Conservation (phyloP, 768 basidiomycete genomes). For the Lactarius sanguifluus region DNA sequence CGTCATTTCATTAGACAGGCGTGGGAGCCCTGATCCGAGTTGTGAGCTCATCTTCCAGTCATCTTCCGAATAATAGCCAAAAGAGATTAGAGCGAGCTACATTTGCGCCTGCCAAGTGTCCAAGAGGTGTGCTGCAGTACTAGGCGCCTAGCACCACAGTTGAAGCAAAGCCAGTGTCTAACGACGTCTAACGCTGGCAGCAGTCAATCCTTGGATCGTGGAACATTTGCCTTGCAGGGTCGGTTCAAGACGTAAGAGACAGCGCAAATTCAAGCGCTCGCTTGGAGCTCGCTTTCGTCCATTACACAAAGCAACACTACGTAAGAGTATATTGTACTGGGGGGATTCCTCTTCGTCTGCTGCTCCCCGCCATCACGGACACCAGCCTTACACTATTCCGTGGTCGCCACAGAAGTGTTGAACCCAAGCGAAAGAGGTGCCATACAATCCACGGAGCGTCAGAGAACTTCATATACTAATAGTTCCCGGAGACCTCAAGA, state of each 20-base stretch:
- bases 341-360: neutral
- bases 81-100: neutral
- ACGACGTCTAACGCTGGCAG: neutral
- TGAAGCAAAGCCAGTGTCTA: neutral
- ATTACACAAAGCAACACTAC: neutral
- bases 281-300: constrained; percentile 1
- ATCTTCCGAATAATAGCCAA: neutral
- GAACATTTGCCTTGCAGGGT: neutral
- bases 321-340: neutral
- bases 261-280: constrained; percentile 12
- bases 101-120: neutral
- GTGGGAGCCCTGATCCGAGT: neutral
- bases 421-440: too few species aligned
- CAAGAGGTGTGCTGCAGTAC: neutral
- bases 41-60: too few species aligned
- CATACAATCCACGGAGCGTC: neutral
- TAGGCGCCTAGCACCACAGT: neutral
- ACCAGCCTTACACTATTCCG: neutral
- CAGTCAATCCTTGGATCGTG: neutral
- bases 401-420: neutral
- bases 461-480: too few species aligned
- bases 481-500: too few species aligned
- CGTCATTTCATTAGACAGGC: neutral
- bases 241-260: neutral
- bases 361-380: neutral